A percentile compares a stretch with the other conserved stretches of the same genome.
These are phyloP conservation scores for Cyberlindnera suaveolens DNA, from an alignment of 805 yeast genomes.

Conservation along the genomic window DNA sequence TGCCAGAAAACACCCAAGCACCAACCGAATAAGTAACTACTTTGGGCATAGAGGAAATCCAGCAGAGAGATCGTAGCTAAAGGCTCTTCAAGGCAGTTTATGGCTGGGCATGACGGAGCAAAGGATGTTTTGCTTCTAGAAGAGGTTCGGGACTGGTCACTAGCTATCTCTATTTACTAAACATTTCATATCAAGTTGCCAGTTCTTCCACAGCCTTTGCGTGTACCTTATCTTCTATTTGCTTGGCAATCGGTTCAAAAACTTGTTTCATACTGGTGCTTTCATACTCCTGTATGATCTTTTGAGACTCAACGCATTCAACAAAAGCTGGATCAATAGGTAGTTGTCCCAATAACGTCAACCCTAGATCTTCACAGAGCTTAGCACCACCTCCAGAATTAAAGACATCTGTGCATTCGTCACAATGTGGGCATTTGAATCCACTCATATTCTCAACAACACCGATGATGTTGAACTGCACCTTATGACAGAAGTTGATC, in stretches of 20 bases:
- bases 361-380: constrained; percentile 53
- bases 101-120: no score
- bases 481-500: constrained; percentile 85
- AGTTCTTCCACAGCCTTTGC: neutral
- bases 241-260: constrained; percentile 8
- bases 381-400: constrained; percentile 87
- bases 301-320: constrained; percentile 67
- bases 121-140: no score
- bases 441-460: constrained; percentile 97
- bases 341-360: constrained; percentile 76
- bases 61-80: no score
- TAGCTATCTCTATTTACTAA: no score
- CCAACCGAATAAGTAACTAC: no score
- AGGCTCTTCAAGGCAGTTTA: no score
- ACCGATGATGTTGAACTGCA: constrained; percentile 73
- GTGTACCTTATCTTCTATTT: constrained; percentile 4
- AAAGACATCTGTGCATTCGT: constrained; percentile 87
- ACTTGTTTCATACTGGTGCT: constrained; percentile 9
- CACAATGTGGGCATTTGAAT: constrained; percentile 88
- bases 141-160: no score
- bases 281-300: constrained; percentile 12
- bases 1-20: no score
- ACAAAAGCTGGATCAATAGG: constrained; percentile 94
- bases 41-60: no score
- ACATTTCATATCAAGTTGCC: neutral